Evolutionary conservation across 176 grass and related monocot species (phyloP).

Genomic region (Poa pratensis): DNA sequence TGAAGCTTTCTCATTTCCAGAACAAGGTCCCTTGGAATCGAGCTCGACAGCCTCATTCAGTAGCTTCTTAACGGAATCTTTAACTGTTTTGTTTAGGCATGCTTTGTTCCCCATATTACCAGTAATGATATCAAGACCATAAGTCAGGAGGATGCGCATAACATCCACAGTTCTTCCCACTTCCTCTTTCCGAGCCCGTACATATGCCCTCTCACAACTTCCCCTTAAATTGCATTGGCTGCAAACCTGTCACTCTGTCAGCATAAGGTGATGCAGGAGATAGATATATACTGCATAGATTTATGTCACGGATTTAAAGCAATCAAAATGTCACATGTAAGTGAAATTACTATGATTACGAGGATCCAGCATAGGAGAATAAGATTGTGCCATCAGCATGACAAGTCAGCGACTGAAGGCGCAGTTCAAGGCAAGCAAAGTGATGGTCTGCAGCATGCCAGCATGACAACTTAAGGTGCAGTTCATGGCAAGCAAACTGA

Average conservation of each 20-base stretch:
- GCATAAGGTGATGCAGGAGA: conserved; percentile 41
- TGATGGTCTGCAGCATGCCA: background rate
- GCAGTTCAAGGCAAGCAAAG: background rate
- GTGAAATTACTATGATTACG: background rate
- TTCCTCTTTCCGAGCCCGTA: conserved; percentile 80
- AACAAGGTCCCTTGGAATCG: conserved; percentile 54
- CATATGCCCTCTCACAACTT: conserved; percentile 84
- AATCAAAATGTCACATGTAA: conserved; percentile 23
- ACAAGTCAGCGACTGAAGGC: background rate
- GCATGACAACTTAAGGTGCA: conserved; percentile 1
- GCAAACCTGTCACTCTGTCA: conserved; percentile 83
- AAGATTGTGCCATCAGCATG: conserved; percentile 25
- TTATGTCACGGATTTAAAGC: conserved; percentile 21
- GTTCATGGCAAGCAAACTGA: background rate
- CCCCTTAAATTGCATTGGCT: conserved; percentile 83
- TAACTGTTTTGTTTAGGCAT: conserved; percentile 72
- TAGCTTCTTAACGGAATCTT: conserved; percentile 79
- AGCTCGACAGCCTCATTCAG: conserved; percentile 67
- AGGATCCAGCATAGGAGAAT: conserved; percentile 25
- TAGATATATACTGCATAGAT: conserved; percentile 36
- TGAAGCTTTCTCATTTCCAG: conserved; percentile 41
- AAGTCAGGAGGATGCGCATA: conserved; percentile 81
- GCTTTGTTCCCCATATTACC: conserved; percentile 72
- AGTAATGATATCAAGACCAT: conserved; percentile 74
- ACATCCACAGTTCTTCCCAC: conserved; percentile 88